Conservation (phyloP, 192 early-diverging fungal species). For the Backusella psychrophila region DNA sequence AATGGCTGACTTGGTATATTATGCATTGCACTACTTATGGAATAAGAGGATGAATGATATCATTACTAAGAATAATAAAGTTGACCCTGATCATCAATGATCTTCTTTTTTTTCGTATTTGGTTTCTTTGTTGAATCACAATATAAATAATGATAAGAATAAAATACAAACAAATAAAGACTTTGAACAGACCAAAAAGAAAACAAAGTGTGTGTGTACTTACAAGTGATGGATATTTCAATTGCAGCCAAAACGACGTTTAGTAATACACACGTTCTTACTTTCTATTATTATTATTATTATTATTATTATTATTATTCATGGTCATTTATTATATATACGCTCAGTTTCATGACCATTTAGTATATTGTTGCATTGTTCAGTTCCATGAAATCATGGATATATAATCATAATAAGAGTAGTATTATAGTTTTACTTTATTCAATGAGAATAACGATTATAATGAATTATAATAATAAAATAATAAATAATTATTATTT, state of each 20-base stretch:
- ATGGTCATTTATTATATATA: not conserved
- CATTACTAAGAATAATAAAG: no score
- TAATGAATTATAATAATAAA: not conserved
- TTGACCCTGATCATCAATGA: not conserved
- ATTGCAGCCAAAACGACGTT: not conserved
- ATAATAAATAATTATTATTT: not conserved
- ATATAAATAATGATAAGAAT: not conserved
- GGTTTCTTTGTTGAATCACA: not conserved
- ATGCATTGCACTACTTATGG: no score
- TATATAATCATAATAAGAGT: not conserved
- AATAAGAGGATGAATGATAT: no score
- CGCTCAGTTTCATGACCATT: not conserved
- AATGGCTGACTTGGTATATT: no score
- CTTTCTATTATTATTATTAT: not conserved
- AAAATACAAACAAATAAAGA: not conserved
- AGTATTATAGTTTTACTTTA: not conserved
- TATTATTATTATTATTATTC: not conserved
- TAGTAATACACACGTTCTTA: not conserved
- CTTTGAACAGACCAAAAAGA: not conserved
- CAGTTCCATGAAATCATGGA: not conserved
- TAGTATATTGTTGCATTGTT: not conserved
- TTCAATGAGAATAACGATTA: not conserved
- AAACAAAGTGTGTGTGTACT: not conserved
- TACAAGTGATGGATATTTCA: not conserved
- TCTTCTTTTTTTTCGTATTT: not conserved